phyloP scores from a whole-genome alignment of 371 early-diverging fungal species.

The Batrachochytrium dendrobatidis region DNA sequence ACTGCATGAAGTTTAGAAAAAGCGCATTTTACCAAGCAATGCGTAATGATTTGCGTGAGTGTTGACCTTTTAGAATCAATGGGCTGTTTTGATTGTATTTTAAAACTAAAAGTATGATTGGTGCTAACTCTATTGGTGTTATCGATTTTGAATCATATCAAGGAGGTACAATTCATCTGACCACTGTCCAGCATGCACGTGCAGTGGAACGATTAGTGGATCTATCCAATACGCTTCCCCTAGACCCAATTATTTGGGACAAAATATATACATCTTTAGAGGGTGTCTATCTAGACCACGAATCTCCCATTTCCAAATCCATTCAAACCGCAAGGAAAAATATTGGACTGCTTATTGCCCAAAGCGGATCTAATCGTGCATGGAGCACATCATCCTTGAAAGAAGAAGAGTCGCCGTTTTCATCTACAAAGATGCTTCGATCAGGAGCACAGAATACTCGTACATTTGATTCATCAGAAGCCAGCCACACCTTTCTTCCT shows the following conservation, averaged over 20 bases:
- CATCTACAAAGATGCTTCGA: not conserved
- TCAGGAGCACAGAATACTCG: not conserved
- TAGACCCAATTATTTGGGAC: conserved; percentile 20
- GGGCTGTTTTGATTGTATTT: not conserved
- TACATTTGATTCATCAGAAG: conserved; percentile 11
- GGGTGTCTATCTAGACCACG: conserved; percentile 25
- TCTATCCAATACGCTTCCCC: conserved; percentile 18
- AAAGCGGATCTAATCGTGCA: not conserved
- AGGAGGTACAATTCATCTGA: conserved; percentile 30
- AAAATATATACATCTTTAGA: conserved; percentile 22
- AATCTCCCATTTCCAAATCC: conserved; percentile 5
- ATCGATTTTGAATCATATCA: no score
- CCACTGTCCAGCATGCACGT: conserved; percentile 27
- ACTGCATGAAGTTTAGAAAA: conserved; percentile 5
- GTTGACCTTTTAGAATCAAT: not conserved
- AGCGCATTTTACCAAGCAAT: conserved; percentile 37
- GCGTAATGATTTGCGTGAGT: conserved; percentile 31
- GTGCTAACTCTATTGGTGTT: no score
- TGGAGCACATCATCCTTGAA: not conserved
- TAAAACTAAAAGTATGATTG: not conserved
- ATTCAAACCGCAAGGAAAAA: conserved; percentile 2
- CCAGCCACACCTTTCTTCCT: conserved; percentile 35
- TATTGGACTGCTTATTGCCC: not conserved
- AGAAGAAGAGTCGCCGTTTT: not conserved
- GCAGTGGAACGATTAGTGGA: conserved; percentile 35